Conservation (phyloP, 31 red algal genomes). For the Asparagopsis taxiformis region DNA sequence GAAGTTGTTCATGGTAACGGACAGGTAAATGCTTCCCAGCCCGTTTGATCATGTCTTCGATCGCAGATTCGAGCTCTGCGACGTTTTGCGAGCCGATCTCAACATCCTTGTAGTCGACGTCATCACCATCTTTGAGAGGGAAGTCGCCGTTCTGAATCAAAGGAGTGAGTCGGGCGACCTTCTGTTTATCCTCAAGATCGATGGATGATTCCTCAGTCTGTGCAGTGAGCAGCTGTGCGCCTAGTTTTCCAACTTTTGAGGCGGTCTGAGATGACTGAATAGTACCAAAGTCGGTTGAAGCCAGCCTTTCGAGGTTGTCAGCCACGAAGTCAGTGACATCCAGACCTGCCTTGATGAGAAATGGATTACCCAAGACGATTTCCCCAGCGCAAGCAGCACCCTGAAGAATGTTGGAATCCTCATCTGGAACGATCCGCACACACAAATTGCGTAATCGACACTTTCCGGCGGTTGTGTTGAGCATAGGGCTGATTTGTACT, state of each 20-base stretch:
- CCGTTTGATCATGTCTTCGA: constrained; percentile 16
- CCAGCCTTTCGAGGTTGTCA: constrained; percentile 16
- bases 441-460: constrained; percentile 35
- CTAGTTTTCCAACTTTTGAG: constrained; percentile 30
- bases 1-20: neutral
- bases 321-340: constrained; percentile 50
- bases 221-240: neutral
- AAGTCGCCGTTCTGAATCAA: constrained; percentile 18
- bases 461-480: constrained; percentile 19
- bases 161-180: neutral
- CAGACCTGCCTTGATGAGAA: constrained; percentile 25
- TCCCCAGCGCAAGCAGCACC: constrained; percentile 36
- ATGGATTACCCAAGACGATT: constrained; percentile 31
- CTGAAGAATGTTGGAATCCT: neutral
- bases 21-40: constrained; percentile 8
- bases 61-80: constrained; percentile 15
- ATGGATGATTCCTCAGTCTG: neutral
- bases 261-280: neutral
- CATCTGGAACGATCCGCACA: constrained; percentile 15
- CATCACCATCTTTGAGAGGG: constrained; percentile 39
- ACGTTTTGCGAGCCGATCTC: constrained; percentile 12
- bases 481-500: constrained; percentile 27
- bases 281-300: constrained; percentile 28
- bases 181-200: neutral
- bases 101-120: constrained; percentile 55